Evolutionary conservation across 441 rosid genomes (phyloP).

Genomic region (Pelargonium myrrhifolium): DNA sequence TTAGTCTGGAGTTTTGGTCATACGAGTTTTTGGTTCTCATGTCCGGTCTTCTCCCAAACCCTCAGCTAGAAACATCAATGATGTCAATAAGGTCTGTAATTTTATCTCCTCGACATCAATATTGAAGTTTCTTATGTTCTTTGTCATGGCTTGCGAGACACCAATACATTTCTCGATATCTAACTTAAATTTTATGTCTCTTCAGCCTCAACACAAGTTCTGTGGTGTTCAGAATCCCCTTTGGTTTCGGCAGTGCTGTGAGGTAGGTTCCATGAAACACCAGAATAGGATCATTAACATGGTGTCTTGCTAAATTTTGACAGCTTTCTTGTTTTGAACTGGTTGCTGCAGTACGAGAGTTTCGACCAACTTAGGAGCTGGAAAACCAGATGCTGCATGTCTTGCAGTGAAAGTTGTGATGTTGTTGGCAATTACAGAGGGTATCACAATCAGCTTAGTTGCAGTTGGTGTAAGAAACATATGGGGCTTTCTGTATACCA

Average conservation of each 20-base stretch:
- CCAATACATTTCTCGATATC: background rate
- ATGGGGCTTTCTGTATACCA: constrained; percentile 31
- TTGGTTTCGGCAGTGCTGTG: constrained; percentile 39
- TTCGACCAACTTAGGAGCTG: constrained; percentile 54
- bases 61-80: constrained; percentile 43
- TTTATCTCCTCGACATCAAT: background rate
- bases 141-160: too few species aligned
- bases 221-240: constrained; percentile 36
- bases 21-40: constrained; percentile 42
- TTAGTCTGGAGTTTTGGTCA: constrained; percentile 50
- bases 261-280: constrained; percentile 24
- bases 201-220: constrained; percentile 38
- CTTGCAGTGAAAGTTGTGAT: constrained; percentile 29
- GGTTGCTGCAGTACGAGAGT: constrained; percentile 41
- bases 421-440: constrained; percentile 24
- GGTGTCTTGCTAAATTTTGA: background rate
- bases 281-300: background rate
- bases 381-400: constrained; percentile 34
- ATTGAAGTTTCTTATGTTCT: too few species aligned
- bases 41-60: constrained; percentile 51
- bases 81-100: constrained; percentile 40
- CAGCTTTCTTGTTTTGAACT: background rate
- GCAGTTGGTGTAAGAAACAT: constrained; percentile 17
- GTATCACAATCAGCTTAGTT: constrained; percentile 16
- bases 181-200: background rate